A percentile compares a stretch with the other conserved stretches of the same genome.
Evolutionary conservation across 1,139 yeast species (phyloP).

Genomic region (Pichia sp.): DNA sequence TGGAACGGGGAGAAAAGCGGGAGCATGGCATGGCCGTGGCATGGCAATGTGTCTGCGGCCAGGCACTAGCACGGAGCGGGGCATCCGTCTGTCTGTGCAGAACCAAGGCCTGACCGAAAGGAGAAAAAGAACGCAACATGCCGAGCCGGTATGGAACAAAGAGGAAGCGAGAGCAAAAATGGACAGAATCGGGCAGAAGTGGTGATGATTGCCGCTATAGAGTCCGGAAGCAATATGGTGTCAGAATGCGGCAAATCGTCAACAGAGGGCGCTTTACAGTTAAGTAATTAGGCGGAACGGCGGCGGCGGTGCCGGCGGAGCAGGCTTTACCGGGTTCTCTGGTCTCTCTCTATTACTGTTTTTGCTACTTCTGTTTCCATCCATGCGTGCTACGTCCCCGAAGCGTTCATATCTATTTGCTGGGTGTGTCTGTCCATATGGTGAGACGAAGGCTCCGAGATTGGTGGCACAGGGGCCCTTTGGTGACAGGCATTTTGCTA

Average conservation of each 20-base stretch:
- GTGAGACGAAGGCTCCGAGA: no score
- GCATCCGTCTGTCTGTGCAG: neutral
- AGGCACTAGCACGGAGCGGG: neutral
- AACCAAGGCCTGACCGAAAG: neutral
- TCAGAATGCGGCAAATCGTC: neutral
- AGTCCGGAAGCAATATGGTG: neutral
- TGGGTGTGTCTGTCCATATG: no score
- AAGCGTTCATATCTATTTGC: no score
- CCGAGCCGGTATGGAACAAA: neutral
- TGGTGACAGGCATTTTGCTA: no score
- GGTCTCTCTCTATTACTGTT: neutral
- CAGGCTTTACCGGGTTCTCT: slow-evolving; percentile 4
- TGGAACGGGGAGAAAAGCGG: neutral
- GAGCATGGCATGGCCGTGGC: neutral
- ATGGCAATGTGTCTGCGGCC: no score
- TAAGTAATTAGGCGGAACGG: neutral
- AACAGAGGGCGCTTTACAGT: neutral
- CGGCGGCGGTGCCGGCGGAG: neutral
- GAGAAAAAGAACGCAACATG: slow-evolving; percentile 2
- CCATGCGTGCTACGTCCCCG: neutral
- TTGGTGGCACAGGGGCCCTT: no score
- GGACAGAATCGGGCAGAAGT: neutral
- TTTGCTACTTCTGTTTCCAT: neutral
- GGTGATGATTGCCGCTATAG: neutral
- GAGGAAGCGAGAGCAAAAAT: neutral